These are phyloP conservation scores for Prasinococcaceae sp. DNA, from an alignment of 139 green algal genomes.

Conservation along the genomic window DNA sequence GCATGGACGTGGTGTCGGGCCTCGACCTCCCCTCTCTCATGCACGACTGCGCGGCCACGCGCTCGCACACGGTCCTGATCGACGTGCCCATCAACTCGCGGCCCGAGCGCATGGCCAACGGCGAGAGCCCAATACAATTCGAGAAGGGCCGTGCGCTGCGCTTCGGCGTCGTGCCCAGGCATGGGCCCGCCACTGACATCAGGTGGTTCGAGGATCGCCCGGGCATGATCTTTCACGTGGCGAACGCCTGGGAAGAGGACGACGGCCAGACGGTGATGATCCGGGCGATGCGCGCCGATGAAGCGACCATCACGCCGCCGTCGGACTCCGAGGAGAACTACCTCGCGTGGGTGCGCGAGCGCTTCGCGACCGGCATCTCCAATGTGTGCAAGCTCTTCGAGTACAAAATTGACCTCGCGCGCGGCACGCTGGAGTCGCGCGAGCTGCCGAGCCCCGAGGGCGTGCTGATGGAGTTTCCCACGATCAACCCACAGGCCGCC, in stretches of 20 bases:
- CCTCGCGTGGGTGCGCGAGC: no score
- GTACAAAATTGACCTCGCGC: no score
- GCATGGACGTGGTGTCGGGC: constrained; percentile 10
- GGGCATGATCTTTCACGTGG: constrained; percentile 14
- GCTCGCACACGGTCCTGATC: constrained; percentile 16
- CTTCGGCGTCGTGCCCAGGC: constrained; percentile 16
- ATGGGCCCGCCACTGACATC: constrained; percentile 2
- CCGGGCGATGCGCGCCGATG: no score
- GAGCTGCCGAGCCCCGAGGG: no score
- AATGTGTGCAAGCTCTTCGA: no score
- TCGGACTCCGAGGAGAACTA: no score
- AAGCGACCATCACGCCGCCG: no score
- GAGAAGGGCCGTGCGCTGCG: background rate
- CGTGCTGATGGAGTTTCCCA: no score
- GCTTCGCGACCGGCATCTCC: no score
- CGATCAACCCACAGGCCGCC: no score
- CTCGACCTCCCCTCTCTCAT: constrained; percentile 12
- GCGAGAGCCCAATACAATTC: constrained; percentile 10
- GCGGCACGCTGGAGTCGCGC: no score
- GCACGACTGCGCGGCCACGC: constrained; percentile 23
- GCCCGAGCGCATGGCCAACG: constrained; percentile 4
- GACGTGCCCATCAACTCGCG: constrained; percentile 14
- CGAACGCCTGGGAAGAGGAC: constrained; percentile 26
- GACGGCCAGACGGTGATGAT: no score
- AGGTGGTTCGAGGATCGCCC: constrained; percentile 14